phyloP scores from a whole-genome alignment of 306 rosid species.

The Quercus glauca region DNA sequence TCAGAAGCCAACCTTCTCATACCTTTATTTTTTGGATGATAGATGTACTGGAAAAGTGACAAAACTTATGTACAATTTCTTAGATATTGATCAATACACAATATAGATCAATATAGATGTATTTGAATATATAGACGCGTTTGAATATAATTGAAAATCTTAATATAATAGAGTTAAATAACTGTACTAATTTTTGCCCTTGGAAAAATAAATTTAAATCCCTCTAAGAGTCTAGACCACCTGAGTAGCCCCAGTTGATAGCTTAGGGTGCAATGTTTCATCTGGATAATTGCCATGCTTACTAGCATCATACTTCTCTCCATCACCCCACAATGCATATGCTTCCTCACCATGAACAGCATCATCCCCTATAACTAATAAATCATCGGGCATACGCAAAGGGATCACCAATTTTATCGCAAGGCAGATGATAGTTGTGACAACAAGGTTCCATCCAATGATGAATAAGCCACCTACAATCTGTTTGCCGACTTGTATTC shows the following conservation, averaged over 20 bases:
- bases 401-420: conserved; percentile 25
- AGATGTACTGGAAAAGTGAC: background rate
- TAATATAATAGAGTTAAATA: too few species aligned
- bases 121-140: background rate
- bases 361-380: conserved; percentile 51
- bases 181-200: too few species aligned
- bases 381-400: conserved; percentile 50
- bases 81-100: too few species aligned
- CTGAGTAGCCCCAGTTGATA: conserved; percentile 40
- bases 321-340: conserved; percentile 60
- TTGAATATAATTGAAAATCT: background rate
- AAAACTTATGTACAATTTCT: too few species aligned
- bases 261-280: conserved; percentile 22
- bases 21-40: background rate
- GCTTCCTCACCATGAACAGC: conserved; percentile 69
- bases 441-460: conserved; percentile 49
- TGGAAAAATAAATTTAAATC: background rate
- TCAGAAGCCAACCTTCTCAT: background rate
- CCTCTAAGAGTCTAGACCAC: conserved; percentile 16
- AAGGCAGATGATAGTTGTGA: conserved; percentile 43
- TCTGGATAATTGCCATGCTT: conserved; percentile 22
- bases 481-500: conserved; percentile 49
- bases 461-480: conserved; percentile 41
- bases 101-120: background rate
- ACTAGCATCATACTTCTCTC: conserved; percentile 32